These are phyloP conservation scores for Aspergillus funiculosus DNA, from an alignment of 495 filamentous ascomycete species.

Conservation along the genomic window DNA sequence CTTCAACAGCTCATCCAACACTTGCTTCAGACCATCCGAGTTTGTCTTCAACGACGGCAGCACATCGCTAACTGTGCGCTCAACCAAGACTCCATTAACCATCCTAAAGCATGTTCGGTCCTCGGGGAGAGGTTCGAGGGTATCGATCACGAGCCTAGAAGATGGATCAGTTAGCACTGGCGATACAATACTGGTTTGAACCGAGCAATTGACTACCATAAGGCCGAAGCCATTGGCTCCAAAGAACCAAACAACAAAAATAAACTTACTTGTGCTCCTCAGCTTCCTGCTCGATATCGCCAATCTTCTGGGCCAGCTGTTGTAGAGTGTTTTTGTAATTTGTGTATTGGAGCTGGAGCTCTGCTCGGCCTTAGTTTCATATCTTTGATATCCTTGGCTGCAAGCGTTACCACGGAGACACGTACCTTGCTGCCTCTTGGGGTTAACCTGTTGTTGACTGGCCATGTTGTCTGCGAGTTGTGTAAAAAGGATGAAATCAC, in stretches of 20 bases:
- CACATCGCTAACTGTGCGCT: slow-evolving; percentile 88
- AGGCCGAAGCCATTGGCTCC: too few species aligned
- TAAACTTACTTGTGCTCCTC: slow-evolving; percentile 91
- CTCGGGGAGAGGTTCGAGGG: slow-evolving; percentile 70
- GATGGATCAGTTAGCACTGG: slow-evolving; percentile 16
- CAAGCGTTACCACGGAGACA: slow-evolving; percentile 8
- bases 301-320: slow-evolving; percentile 90
- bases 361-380: slow-evolving; percentile 41
- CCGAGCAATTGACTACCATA: too few species aligned
- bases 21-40: slow-evolving; percentile 88
- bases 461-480: slow-evolving; percentile 29
- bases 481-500: not conserved
- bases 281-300: slow-evolving; percentile 91
- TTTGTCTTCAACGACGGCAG: slow-evolving; percentile 90
- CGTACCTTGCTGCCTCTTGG: slow-evolving; percentile 82
- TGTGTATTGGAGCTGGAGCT: slow-evolving; percentile 87
- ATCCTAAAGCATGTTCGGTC: slow-evolving; percentile 98
- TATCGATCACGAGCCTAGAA: slow-evolving; percentile 87
- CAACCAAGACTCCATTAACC: slow-evolving; percentile 94
- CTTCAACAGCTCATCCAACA: slow-evolving; percentile 92
- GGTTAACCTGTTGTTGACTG: slow-evolving; percentile 43
- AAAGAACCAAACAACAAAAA: not conserved
- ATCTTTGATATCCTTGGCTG: slow-evolving; percentile 15
- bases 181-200: too few species aligned
- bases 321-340: slow-evolving; percentile 96